phyloP scores from a whole-genome alignment of 805 yeast species.

The Nakazawaea ernobii region DNA sequence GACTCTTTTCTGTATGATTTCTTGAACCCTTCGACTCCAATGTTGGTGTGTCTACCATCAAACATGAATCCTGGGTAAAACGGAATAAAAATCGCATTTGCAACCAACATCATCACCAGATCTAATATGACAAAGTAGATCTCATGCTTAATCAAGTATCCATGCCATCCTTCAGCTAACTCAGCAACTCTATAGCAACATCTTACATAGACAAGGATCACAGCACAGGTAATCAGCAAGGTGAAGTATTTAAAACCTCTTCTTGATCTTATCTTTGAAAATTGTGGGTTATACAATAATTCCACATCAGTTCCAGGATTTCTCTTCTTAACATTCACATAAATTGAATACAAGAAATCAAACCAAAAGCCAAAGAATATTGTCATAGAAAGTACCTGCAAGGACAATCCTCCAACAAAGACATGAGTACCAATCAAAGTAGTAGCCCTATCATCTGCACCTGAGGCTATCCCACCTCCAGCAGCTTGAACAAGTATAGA shows the following conservation, averaged over 20 bases:
- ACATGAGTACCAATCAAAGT: slow-evolving; percentile 50
- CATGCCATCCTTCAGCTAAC: slow-evolving; percentile 66
- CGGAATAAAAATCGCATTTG: slow-evolving; percentile 39
- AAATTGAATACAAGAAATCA: slow-evolving; percentile 38
- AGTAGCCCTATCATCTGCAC: slow-evolving; percentile 27
- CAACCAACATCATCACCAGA: slow-evolving; percentile 52
- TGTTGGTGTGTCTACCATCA: slow-evolving; percentile 19
- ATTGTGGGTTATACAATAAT: slow-evolving; percentile 28
- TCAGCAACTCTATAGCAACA: slow-evolving; percentile 72
- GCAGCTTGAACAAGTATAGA: slow-evolving; percentile 63
- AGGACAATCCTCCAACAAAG: slow-evolving; percentile 73
- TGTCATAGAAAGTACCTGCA: slow-evolving; percentile 69
- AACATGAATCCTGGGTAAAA: slow-evolving; percentile 62
- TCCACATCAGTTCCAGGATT: slow-evolving; percentile 8
- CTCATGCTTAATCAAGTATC: slow-evolving; percentile 58
- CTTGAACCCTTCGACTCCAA: slow-evolving; percentile 8
- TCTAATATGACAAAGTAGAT: slow-evolving; percentile 53
- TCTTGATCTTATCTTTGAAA: slow-evolving; percentile 27
- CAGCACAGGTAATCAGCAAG: slow-evolving; percentile 38
- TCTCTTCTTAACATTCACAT: slow-evolving; percentile 9
- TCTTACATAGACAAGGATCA: slow-evolving; percentile 52
- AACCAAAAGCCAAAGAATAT: slow-evolving; percentile 47
- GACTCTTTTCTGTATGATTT: neutral
- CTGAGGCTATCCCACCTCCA: slow-evolving; percentile 73
- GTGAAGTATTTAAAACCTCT: slow-evolving; percentile 37